These are phyloP conservation scores for Cutaneotrichosporon cyanovorans DNA, from an alignment of 1,284 basidiomycete species.

Conservation along the genomic window DNA sequence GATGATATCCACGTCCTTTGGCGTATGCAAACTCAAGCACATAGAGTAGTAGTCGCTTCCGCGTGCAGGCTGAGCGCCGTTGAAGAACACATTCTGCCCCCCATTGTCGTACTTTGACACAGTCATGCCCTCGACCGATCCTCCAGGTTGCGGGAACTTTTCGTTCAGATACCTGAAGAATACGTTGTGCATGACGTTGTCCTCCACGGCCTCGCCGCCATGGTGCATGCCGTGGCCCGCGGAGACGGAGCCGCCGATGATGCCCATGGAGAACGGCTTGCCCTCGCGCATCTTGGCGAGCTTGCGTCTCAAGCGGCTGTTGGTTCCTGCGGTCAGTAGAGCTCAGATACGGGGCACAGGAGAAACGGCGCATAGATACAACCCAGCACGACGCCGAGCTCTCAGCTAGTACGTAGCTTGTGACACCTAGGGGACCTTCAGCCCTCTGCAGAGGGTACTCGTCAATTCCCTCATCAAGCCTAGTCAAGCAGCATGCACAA, in stretches of 20 bases:
- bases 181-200: constrained; percentile 32
- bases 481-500: no score
- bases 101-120: constrained; percentile 2
- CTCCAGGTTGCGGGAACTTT: constrained; percentile 23
- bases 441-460: no score
- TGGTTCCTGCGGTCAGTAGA: constrained; percentile 15
- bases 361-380: no score
- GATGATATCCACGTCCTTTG: constrained; percentile 27
- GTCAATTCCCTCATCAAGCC: no score
- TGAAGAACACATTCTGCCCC: constrained; percentile 22
- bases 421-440: no score
- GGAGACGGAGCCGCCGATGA: constrained; percentile 31
- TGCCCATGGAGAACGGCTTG: constrained; percentile 21
- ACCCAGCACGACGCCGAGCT: no score
- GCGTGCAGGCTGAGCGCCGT: constrained; percentile 22
- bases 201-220: constrained; percentile 5
- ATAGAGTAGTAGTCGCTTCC: constrained; percentile 31
- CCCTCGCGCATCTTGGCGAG: constrained; percentile 23
- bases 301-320: constrained; percentile 19
- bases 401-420: no score
- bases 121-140: neutral
- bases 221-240: constrained; percentile 25
- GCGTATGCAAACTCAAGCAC: constrained; percentile 27
- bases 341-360: no score
- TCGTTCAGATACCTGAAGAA: constrained; percentile 35